Conservation (phyloP, 768 basidiomycete genomes). For the Suillus paluster region DNA sequence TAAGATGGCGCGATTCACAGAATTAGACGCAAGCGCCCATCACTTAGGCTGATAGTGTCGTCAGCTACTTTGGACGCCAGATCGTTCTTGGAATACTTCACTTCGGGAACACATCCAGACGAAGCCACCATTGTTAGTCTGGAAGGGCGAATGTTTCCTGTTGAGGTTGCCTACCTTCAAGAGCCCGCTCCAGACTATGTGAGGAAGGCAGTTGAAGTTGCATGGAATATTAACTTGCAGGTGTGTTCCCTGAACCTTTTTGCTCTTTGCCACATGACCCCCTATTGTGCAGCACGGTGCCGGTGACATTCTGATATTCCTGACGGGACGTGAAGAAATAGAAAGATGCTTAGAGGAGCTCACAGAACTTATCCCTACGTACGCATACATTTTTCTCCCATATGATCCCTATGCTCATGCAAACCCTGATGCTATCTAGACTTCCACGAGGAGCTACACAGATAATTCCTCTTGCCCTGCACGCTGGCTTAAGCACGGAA, state of each 20-base stretch:
- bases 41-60: constrained; percentile 89
- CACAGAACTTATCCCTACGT: constrained; percentile 79
- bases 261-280: background rate
- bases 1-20: constrained; percentile 43
- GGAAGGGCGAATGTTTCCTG: constrained; percentile 94
- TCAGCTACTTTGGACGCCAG: constrained; percentile 96
- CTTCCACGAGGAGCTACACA: constrained; percentile 58
- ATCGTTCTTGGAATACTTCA: constrained; percentile 89
- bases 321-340: constrained; percentile 97
- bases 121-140: constrained; percentile 87
- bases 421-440: constrained; percentile 32
- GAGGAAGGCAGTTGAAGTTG: constrained; percentile 77
- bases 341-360: constrained; percentile 84
- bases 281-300: constrained; percentile 59
- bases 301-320: constrained; percentile 92
- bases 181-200: constrained; percentile 84
- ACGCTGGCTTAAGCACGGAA: constrained; percentile 86
- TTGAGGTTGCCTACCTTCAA: constrained; percentile 87
- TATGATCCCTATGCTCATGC: constrained; percentile 10
- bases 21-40: constrained; percentile 89
- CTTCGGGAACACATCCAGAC: constrained; percentile 57
- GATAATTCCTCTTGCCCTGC: constrained; percentile 74
- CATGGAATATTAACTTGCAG: constrained; percentile 82
- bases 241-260: constrained; percentile 42
- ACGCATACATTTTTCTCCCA: constrained; percentile 9